Evolutionary conservation across 768 basidiomycete species (phyloP).

Genomic region (Rhodotorula babjevae): DNA sequence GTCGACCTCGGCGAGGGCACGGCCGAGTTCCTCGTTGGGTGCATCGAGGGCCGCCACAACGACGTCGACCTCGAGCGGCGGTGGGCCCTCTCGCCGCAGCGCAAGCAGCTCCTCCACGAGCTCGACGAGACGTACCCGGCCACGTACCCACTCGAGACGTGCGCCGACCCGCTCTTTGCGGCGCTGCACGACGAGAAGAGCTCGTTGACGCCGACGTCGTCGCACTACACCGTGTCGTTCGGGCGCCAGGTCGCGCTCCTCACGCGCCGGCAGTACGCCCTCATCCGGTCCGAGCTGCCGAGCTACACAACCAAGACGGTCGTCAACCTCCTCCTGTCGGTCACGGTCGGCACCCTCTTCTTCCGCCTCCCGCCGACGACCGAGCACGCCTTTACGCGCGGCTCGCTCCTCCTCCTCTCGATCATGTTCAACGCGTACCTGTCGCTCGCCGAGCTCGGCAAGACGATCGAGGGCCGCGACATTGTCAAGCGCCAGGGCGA

Average conservation of each 20-base stretch:
- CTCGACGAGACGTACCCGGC: conserved; percentile 29
- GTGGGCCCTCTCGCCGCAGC: conserved; percentile 34
- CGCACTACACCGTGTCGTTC: conserved; percentile 78
- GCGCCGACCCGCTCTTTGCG: conserved; percentile 28
- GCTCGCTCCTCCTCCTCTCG: conserved; percentile 66
- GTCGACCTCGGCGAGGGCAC: conserved; percentile 39
- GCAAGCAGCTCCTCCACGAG: conserved; percentile 31
- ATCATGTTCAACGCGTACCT: conserved; percentile 54
- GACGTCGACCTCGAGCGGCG: conserved; percentile 29
- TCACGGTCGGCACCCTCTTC: conserved; percentile 50
- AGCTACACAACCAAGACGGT: conserved; percentile 64
- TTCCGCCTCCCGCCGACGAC: conserved; percentile 67
- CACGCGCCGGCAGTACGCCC: conserved; percentile 67
- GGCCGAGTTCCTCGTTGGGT: conserved; percentile 44
- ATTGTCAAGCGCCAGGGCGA: conserved; percentile 53
- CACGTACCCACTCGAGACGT: conserved; percentile 36
- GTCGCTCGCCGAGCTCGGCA: conserved; percentile 52
- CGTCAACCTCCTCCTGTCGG: conserved; percentile 50
- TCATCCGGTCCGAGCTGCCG: conserved; percentile 61
- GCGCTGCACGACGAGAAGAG: conserved; percentile 42
- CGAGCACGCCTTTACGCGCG: conserved; percentile 82
- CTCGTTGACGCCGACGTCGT: conserved; percentile 50
- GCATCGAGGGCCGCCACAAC: conserved; percentile 33
- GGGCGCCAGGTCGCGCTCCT: conserved; percentile 66
- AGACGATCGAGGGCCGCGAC: conserved; percentile 74